Evolutionary conservation across 2,329 filamentous ascomycete genomes (phyloP).

Genomic region (Aspergillus novoparasiticus): DNA sequence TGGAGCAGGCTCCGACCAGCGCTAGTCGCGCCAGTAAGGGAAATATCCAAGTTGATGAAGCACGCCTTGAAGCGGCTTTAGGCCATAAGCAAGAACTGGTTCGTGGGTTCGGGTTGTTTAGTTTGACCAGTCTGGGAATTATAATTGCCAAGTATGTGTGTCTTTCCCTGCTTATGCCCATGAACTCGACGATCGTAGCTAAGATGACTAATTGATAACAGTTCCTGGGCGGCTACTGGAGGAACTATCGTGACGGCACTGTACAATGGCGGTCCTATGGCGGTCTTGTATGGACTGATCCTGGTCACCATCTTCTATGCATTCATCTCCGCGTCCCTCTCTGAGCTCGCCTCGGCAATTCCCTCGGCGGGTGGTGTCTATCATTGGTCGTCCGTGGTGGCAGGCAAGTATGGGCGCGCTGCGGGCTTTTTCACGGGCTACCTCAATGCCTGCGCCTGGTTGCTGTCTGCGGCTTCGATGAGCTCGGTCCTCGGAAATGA

Average conservation of each 20-base stretch:
- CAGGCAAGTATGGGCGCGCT: slow-evolving; percentile 48
- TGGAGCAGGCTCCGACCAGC: background rate
- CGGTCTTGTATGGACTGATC: slow-evolving; percentile 60
- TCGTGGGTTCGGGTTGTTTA: slow-evolving; percentile 60
- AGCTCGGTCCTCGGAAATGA: slow-evolving; percentile 37
- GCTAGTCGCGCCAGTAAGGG: background rate
- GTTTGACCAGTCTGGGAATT: slow-evolving; percentile 59
- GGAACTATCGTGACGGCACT: slow-evolving; percentile 58
- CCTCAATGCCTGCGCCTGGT: slow-evolving; percentile 36
- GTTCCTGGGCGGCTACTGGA: slow-evolving; percentile 62
- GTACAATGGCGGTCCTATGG: slow-evolving; percentile 62
- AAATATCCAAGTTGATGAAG: slow-evolving; percentile 16
- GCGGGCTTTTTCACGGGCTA: slow-evolving; percentile 45
- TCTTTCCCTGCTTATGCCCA: too few relatives aligned
- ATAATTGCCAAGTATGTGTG: slow-evolving; percentile 49
- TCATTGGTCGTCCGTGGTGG: slow-evolving; percentile 60
- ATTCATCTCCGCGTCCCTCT: slow-evolving; percentile 57
- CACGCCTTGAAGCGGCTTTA: slow-evolving; percentile 29
- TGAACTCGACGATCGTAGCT: background rate
- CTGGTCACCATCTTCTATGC: slow-evolving; percentile 53
- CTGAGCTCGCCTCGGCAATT: slow-evolving; percentile 60
- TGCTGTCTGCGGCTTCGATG: slow-evolving; percentile 35
- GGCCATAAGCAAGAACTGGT: slow-evolving; percentile 62
- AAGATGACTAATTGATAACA: background rate
- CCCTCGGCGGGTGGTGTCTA: slow-evolving; percentile 59